Conservation (phyloP, 768 basidiomycete genomes). For the Hygrophoropsis aurantiaca region DNA sequence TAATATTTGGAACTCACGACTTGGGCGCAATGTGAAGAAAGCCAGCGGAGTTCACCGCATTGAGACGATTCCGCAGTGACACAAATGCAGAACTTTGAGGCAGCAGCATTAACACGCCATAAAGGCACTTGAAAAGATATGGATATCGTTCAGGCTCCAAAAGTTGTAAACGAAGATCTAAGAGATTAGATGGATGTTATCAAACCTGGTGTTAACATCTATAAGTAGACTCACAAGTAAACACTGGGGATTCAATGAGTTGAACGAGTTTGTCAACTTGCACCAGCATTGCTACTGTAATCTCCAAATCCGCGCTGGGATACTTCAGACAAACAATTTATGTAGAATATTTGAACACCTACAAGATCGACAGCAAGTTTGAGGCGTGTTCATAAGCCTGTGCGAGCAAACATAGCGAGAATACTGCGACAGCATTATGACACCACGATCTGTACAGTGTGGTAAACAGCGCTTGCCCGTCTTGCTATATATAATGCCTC, state of each 20-base stretch:
- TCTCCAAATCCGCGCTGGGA: slow-evolving; percentile 88
- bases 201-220: neutral
- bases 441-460: slow-evolving; percentile 97
- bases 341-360: slow-evolving; percentile 22
- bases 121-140: slow-evolving; percentile 95
- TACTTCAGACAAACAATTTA: neutral
- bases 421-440: slow-evolving; percentile 95
- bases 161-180: slow-evolving; percentile 87
- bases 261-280: slow-evolving; percentile 98
- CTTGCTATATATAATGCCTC: slow-evolving; percentile 56
- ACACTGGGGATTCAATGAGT: slow-evolving; percentile 96
- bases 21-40: slow-evolving; percentile 90
- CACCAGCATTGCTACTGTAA: slow-evolving; percentile 91
- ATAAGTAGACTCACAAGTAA: slow-evolving; percentile 70
- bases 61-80: slow-evolving; percentile 89
- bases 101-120: slow-evolving; percentile 93
- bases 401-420: slow-evolving; percentile 92
- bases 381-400: slow-evolving; percentile 99
- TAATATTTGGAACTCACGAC: slow-evolving; percentile 51
- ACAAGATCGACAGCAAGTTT: slow-evolving; percentile 95
- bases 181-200: neutral
- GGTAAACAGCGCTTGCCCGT: slow-evolving; percentile 93
- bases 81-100: slow-evolving; percentile 97
- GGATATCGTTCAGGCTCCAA: slow-evolving; percentile 97
- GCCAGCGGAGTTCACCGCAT: slow-evolving; percentile 92